phyloP scores from a whole-genome alignment of 2,329 filamentous ascomycete genomes.

The Penicillium aurantiogriseum region DNA sequence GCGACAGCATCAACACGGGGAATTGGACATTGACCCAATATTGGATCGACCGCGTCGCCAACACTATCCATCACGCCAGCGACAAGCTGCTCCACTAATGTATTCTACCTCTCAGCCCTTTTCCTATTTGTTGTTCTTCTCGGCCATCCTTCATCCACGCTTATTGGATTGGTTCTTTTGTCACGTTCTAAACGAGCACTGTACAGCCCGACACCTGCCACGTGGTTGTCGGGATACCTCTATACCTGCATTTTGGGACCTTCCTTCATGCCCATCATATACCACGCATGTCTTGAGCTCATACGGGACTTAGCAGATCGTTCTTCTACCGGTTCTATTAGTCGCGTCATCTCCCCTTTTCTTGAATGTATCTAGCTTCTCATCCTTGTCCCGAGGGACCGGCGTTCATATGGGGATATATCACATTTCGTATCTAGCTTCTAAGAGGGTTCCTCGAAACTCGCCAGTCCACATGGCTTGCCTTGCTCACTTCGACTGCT shows the following conservation, averaged over 20 bases:
- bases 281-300: conserved; percentile 8
- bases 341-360: background rate
- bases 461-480: background rate
- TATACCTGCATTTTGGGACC: conserved; percentile 17
- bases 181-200: conserved; percentile 13
- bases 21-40: conserved; percentile 68
- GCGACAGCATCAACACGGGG: conserved; percentile 70
- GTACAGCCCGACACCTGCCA: conserved; percentile 18
- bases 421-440: conserved; percentile 7
- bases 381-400: conserved; percentile 6
- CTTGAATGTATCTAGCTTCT: conserved; percentile 9
- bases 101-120: conserved; percentile 9
- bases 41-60: conserved; percentile 69
- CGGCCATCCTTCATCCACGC: background rate
- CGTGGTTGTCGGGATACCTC: conserved; percentile 4
- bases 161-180: conserved; percentile 9
- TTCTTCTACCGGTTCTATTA: background rate
- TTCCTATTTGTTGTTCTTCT: conserved; percentile 2
- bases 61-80: conserved; percentile 63
- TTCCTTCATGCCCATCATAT: conserved; percentile 14
- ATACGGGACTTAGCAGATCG: background rate
- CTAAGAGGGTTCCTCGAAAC: background rate
- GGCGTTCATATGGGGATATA: conserved; percentile 13
- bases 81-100: conserved; percentile 43
- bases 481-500: background rate